Evolutionary conservation across 2,329 filamentous ascomycete species (phyloP), one percentile per base, ranked within the genome.

Genomic region (Cytospora piceae): DNA sequence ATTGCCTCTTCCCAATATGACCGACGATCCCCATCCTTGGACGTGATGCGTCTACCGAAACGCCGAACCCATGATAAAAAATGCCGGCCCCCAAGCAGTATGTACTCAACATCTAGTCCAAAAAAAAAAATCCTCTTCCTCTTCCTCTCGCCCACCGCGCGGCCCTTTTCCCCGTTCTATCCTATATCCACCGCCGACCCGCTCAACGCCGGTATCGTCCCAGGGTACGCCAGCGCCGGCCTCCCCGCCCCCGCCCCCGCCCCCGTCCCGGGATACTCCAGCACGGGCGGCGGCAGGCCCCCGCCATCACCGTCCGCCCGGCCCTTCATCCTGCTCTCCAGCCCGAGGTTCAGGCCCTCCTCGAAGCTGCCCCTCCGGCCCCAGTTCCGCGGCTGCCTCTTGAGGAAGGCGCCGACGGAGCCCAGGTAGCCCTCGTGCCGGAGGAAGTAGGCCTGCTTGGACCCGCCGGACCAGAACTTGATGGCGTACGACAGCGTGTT

Each of bases 401-500:
- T 96, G 67, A 99, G 81, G 75, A 99, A 99, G 0, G 95, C 95
- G 1, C 95, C 95, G 0, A 98, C 95, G 24, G 93, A 87, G 12
- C 95, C 95, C 0, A 99, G 85, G 75, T 98, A 99, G 31, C 95
- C 95, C 78, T 99, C 95, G 73, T 99, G 95, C 7, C 95, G 85
- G 67, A 99, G 77, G 77, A 99, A 99, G 76, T 97, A 98, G 0
- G 95, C 95, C 78, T 97, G 93, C 78, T 97, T 97, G 74, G 89
- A 84, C 52, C 94, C 94, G 74, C 95, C 93, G 71, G 91, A 76
- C 95, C 95, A 99, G 79, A 98, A 99, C 72, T 93, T 93, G 79
- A 99, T 97, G 74, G 94, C 95, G 74, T 97, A 99, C 63, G 91
- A 94, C 12, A 99, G 83, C 0, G 95, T 98, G 77, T 98, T 96